A percentile compares a stretch with the other conserved stretches of the same genome.
These are phyloP conservation scores for Melastoma candidum DNA, from an alignment of 441 rosid genomes.

Conservation along the genomic window DNA sequence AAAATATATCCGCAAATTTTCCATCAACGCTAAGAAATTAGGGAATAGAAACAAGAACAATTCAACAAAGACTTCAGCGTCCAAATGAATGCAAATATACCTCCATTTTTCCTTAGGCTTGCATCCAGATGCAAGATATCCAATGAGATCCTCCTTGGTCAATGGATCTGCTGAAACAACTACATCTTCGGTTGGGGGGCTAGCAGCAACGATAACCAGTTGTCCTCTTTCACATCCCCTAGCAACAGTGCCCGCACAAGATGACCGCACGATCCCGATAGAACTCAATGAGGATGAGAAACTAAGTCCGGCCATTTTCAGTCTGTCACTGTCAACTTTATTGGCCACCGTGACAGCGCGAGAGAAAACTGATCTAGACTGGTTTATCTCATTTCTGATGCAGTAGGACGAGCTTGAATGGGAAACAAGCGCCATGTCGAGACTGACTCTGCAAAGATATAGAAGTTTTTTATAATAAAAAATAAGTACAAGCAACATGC, in stretches of 20 bases:
- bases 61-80: not conserved
- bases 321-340: constrained; percentile 23
- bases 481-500: no score
- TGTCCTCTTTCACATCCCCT: constrained; percentile 33
- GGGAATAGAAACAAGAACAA: not conserved
- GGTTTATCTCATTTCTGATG: constrained; percentile 22
- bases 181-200: constrained; percentile 87
- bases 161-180: constrained; percentile 62
- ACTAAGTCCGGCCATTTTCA: constrained; percentile 25
- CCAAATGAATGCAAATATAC: constrained; percentile 21
- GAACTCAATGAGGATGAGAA: constrained; percentile 28
- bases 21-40: not conserved
- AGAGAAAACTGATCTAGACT: constrained; percentile 24
- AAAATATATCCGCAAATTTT: no score
- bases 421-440: constrained; percentile 44
- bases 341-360: constrained; percentile 21
- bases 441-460: no score
- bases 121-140: constrained; percentile 89
- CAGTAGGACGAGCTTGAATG: constrained; percentile 36
- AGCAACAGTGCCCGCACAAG: constrained; percentile 18
- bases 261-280: constrained; percentile 16
- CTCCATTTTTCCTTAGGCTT: constrained; percentile 89
- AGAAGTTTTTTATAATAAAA: no score
- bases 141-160: constrained; percentile 79
- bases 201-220: constrained; percentile 57